Base-by-base conservation (phyloP, 331 rosid genomes). In the Rosa hybrid region DNA sequence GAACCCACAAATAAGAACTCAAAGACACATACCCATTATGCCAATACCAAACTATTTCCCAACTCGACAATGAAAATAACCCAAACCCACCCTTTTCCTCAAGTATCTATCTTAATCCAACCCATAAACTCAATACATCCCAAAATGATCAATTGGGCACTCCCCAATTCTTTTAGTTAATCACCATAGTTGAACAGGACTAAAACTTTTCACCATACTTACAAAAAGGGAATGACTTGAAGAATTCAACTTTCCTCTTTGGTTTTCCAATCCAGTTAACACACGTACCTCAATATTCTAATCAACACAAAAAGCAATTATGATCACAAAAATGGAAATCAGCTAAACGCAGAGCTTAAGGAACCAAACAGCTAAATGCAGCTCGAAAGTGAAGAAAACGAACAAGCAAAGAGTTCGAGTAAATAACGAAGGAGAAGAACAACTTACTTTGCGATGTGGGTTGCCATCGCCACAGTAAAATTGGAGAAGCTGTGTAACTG, bases 261-360 rank as follows among this genome's bases (percentile, higher is more conserved):
- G 6, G 4, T 72, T 49, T 48, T 54, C 8, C 62, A 20, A 34
- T 49, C 62, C 45, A 16, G 10, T 39, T 8, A 49, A 38, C 63
- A 27, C 21, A n/a, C 3, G 1, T 5, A n/a, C 63, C 23, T 8
- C 8, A 57, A 27, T 57, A 21, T 57, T 30, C 23, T 23, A n/a
- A 50, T 44, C 54, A 57, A 57, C 25, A 50, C 12, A 16, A 30
- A 72, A 74, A 8, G 25, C 62, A 53, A 2, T 17, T 18, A 16
- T 6, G 41, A 57, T 21, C 21, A 57, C 41, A 57, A 73, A 73
- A 34, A 18, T 60, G 63, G 63, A n/a, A 53, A 34, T 12, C 68
- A 56, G 42, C 12, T 54, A 41, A 39, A 74, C 39, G 78, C 68
- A 74, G 68, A 56, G 78, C 68, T n/a, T 23, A 34, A 74, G 49